Evolutionary conservation across 768 basidiomycete species (phyloP).

Genomic region (Tylopilus felleus): DNA sequence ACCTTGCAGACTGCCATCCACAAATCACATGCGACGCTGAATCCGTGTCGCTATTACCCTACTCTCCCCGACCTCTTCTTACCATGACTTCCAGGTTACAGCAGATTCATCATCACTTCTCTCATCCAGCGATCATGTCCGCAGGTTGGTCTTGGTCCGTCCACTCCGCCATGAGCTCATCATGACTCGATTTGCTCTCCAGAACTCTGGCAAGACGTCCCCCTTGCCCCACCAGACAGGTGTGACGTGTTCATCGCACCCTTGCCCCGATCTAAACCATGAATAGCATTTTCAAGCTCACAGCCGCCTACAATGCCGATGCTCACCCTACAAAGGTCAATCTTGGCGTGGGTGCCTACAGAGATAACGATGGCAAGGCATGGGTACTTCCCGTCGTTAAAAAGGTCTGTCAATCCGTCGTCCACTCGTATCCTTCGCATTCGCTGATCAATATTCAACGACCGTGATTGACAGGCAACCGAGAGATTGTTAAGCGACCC

Average conservation of each 20-base stretch:
- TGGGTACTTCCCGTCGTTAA: conserved; percentile 92
- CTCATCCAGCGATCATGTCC: conserved; percentile 41
- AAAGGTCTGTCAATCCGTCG: conserved; percentile 50
- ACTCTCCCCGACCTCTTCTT: not conserved
- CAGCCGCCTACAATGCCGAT: conserved; percentile 85
- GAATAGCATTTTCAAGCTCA: conserved; percentile 83
- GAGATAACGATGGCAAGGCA: conserved; percentile 82
- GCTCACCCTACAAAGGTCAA: conserved; percentile 76
- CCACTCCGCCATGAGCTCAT: not conserved
- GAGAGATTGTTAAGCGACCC: conserved; percentile 64
- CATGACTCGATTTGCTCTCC: conserved; percentile 5
- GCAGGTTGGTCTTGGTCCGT: conserved; percentile 44
- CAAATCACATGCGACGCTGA: conserved; percentile 20
- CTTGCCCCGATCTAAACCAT: conserved; percentile 1
- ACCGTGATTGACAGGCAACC: conserved; percentile 54
- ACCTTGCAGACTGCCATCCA: too few species aligned
- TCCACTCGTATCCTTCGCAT: not conserved
- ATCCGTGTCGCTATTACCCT: not conserved
- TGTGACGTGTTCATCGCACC: conserved; percentile 26
- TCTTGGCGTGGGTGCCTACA: conserved; percentile 90
- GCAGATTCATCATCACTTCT: conserved; percentile 56
- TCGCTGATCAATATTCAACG: not conserved
- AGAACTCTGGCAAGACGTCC: conserved; percentile 76
- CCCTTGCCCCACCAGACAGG: conserved; percentile 86
- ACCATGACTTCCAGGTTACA: conserved; percentile 57